Conservation (phyloP, 352 stramenopile genomes). For the Pilasporangium apinafurcum region DNA sequence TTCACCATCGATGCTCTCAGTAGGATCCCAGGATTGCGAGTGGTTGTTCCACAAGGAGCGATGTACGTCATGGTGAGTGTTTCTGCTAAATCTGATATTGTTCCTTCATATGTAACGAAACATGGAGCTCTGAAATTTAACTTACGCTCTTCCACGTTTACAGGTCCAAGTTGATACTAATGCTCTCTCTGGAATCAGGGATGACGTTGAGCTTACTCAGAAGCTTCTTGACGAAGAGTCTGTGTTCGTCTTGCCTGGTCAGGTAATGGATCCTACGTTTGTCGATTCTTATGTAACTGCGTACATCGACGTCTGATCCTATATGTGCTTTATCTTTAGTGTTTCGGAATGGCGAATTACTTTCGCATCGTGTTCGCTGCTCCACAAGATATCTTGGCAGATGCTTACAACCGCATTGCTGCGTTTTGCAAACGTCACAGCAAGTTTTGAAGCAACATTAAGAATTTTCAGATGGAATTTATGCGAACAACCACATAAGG, state of each 20-base stretch:
- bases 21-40: slow-evolving; percentile 78
- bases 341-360: slow-evolving; percentile 65
- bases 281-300: too few species aligned
- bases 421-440: slow-evolving; percentile 56
- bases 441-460: too few species aligned
- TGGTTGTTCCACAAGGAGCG: slow-evolving; percentile 88
- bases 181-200: slow-evolving; percentile 72
- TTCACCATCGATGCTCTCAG: slow-evolving; percentile 72
- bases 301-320: too few species aligned
- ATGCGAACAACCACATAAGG: too few species aligned
- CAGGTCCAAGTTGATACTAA: slow-evolving; percentile 59
- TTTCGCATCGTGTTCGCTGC: slow-evolving; percentile 74
- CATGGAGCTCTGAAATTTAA: background rate
- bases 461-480: too few species aligned
- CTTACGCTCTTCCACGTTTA: background rate
- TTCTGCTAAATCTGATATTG: slow-evolving; percentile 6
- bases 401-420: slow-evolving; percentile 57
- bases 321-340: too few species aligned
- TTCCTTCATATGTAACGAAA: background rate
- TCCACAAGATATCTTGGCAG: slow-evolving; percentile 49
- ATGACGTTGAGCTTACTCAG: slow-evolving; percentile 93
- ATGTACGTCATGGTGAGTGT: slow-evolving; percentile 94
- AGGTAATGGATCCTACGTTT: slow-evolving; percentile 15
- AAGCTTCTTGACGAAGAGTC: slow-evolving; percentile 94
- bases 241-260: slow-evolving; percentile 92